phyloP scores from a whole-genome alignment of 441 rosid species.

The Macaranga tanarius region DNA sequence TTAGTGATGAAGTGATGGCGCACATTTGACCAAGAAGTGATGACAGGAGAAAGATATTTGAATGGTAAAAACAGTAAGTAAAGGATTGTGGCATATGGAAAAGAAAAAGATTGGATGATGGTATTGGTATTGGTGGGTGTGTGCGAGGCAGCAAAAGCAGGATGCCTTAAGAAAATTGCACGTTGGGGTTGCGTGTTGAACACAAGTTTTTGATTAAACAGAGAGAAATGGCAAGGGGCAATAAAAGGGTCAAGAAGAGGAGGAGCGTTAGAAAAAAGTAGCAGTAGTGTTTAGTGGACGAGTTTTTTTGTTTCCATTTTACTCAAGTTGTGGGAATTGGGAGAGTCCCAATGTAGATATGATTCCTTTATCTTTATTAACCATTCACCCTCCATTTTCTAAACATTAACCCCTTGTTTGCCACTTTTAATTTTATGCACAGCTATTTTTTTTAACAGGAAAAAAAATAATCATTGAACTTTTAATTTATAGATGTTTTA shows the following conservation, averaged over 20 bases:
- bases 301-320: constrained; percentile 14
- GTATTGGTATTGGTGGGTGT: background rate
- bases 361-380: constrained; percentile 37
- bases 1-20: background rate
- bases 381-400: background rate
- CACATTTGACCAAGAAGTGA: background rate
- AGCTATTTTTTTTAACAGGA: too few relatives aligned
- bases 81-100: background rate
- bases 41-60: background rate
- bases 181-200: constrained; percentile 47
- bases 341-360: constrained; percentile 32
- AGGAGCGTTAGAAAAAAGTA: background rate
- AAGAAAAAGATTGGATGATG: background rate
- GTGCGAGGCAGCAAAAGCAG: constrained; percentile 4
- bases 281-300: background rate
- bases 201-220: constrained; percentile 27
- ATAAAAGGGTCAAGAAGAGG: background rate
- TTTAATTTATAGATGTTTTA: too few relatives aligned
- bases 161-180: constrained; percentile 18
- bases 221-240: background rate
- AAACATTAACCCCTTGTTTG: background rate
- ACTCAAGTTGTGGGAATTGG: constrained; percentile 10
- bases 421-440: too few relatives aligned
- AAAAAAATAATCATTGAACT: too few relatives aligned
- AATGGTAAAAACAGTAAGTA: background rate